A percentile compares a stretch with the other conserved stretches of the same genome.
phyloP scores from a whole-genome alignment of 2,329 filamentous ascomycete genomes.

The Alternaria sp. region DNA sequence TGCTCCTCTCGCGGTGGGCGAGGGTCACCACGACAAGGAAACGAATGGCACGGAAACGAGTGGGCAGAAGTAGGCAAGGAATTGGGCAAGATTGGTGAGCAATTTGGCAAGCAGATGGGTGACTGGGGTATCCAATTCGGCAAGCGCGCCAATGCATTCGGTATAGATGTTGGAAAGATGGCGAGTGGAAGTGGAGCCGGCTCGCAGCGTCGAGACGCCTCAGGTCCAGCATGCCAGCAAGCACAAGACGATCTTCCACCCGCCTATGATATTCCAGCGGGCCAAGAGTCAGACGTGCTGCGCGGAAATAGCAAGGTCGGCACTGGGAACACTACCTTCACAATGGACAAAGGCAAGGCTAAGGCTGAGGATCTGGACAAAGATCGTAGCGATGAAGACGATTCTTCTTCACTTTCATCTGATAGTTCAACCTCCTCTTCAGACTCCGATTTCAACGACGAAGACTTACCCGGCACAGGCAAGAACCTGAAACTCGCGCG shows the following conservation, averaged over 20 bases:
- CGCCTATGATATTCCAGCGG: constrained; percentile 21
- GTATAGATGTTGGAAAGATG: constrained; percentile 28
- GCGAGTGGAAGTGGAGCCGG: constrained; percentile 13
- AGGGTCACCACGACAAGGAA: constrained; percentile 14
- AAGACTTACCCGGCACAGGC: constrained; percentile 23
- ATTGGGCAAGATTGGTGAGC: constrained; percentile 38
- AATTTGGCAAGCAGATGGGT: constrained; percentile 44
- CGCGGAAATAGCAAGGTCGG: constrained; percentile 17
- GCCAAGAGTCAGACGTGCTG: constrained; percentile 34
- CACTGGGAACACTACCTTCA: background rate
- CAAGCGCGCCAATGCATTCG: constrained; percentile 33
- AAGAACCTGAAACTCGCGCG: constrained; percentile 24
- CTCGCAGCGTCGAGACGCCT: background rate
- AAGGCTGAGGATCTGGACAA: constrained; percentile 21
- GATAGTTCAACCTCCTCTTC: constrained; percentile 34
- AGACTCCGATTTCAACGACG: constrained; percentile 24
- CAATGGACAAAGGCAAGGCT: constrained; percentile 8
- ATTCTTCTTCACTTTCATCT: constrained; percentile 35
- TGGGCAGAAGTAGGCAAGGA: constrained; percentile 24
- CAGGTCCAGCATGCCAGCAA: background rate
- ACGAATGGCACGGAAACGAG: constrained; percentile 12
- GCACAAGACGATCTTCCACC: constrained; percentile 28
- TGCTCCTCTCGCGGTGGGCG: constrained; percentile 8
- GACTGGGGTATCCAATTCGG: constrained; percentile 45
- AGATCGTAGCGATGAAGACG: constrained; percentile 25